Evolutionary conservation across 2,329 filamentous ascomycete genomes (phyloP).

Genomic region (Exophiala alcalophila): DNA sequence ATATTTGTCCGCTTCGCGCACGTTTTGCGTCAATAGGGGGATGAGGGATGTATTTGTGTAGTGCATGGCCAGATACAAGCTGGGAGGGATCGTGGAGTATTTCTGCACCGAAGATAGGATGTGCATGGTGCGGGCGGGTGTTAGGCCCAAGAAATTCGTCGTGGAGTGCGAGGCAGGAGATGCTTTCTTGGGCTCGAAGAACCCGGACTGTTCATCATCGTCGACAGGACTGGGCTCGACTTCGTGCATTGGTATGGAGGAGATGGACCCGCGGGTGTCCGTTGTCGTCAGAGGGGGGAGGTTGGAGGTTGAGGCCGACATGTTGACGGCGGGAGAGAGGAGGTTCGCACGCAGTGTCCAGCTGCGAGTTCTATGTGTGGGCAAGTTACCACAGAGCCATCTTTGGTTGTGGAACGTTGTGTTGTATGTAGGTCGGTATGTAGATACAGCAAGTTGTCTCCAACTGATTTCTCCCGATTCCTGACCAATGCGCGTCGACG

Average conservation of each 20-base stretch:
- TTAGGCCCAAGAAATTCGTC: slow-evolving; percentile 43
- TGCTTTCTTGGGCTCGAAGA: slow-evolving; percentile 49
- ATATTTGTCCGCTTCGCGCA: slow-evolving; percentile 74
- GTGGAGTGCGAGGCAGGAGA: slow-evolving; percentile 31
- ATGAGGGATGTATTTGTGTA: slow-evolving; percentile 78
- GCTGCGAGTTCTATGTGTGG: no score
- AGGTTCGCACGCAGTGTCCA: no score
- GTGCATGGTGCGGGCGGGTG: slow-evolving; percentile 17
- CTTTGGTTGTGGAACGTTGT: no score
- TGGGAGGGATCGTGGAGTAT: slow-evolving; percentile 84
- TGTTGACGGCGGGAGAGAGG: no score
- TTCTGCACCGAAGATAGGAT: slow-evolving; percentile 68
- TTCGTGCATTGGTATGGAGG: slow-evolving; percentile 66
- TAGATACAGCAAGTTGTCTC: no score
- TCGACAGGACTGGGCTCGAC: slow-evolving; percentile 81
- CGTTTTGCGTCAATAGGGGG: slow-evolving; percentile 69
- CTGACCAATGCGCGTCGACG: no score
- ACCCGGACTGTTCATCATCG: slow-evolving; percentile 39
- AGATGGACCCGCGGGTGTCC: slow-evolving; percentile 33
- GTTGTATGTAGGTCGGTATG: no score
- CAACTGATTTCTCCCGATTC: no score
- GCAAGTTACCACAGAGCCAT: no score
- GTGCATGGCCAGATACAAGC: slow-evolving; percentile 72
- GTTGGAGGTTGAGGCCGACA: no score
- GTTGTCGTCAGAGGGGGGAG: slow-evolving; percentile 20